Conservation (phyloP, 805 yeast genomes). For the Saccharomycopsis malanga region DNA sequence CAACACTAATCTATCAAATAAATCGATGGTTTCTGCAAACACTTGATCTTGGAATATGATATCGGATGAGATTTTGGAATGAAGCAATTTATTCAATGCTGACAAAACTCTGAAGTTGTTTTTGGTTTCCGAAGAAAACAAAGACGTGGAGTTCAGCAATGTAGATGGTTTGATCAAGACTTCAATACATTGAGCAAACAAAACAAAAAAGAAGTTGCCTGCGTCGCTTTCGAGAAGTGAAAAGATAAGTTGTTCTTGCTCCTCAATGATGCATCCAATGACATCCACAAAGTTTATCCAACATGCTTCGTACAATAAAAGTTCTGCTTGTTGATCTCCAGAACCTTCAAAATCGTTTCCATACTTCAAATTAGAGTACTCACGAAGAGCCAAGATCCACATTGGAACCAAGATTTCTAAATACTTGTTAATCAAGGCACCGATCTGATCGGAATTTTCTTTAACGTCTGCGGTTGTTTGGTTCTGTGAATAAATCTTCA, state of each 20-base stretch:
- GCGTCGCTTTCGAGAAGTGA: conserved; percentile 50
- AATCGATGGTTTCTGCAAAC: conserved; percentile 67
- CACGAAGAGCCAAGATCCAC: conserved; percentile 74
- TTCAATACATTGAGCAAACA: conserved; percentile 81
- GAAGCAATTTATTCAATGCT: conserved; percentile 51
- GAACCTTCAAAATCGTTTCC: conserved; percentile 28
- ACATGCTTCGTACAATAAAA: conserved; percentile 40
- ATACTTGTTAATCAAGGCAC: conserved; percentile 47
- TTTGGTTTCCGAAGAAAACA: conserved; percentile 21
- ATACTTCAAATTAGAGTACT: conserved; percentile 62
- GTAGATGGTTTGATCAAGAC: conserved; percentile 46
- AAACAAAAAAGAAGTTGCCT: conserved; percentile 62
- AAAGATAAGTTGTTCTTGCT: conserved; percentile 38
- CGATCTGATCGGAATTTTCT: conserved; percentile 37
- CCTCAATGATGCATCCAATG: conserved; percentile 55
- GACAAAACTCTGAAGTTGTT: conserved; percentile 33
- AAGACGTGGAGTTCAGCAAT: conserved; percentile 7
- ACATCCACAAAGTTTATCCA: conserved; percentile 81
- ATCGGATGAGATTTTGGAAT: conserved; percentile 47
- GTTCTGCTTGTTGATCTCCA: conserved; percentile 29
- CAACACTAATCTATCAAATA: conserved; percentile 64
- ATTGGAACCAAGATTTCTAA: conserved; percentile 56
- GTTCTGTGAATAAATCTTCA: conserved; percentile 33
- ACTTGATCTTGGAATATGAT: conserved; percentile 59
- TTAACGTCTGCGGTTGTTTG: conserved; percentile 21